Evolutionary conservation across 148 eudicot genomes (phyloP), one percentile per base, ranked within the genome.

Genomic region (Rhododendron kiyosumense): DNA sequence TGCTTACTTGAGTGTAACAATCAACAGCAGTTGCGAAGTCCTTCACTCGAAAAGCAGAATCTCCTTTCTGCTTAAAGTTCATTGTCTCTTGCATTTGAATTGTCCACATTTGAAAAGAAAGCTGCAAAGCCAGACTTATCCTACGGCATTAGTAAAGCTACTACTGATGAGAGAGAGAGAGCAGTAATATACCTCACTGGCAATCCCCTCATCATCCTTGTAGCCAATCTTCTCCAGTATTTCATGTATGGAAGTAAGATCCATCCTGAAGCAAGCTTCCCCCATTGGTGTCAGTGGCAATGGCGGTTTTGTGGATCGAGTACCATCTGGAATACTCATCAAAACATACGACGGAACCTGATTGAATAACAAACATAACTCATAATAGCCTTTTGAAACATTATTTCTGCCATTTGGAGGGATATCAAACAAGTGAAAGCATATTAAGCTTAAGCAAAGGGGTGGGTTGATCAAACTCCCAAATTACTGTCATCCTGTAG

Each of bases 31-130:
- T 88, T 14, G 88, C 48, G 38, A 93, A 94, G 82, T 93, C 93
- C 89, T 94, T 93, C 86, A 88, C 92, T 86, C 95, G 90, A 78
- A 94, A 94, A 41, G 95, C 93, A 54, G 89, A 86, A 83, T 94
- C 96, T 26, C 96, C 96, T 85, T 89, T 92, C 91, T 93, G 92
- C 93, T 93, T 94, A 20, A 90, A 93, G 79, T 91, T 91, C 82
- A 94, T 83, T 22, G 94, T 90, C 61, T 93, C 95, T 87, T 93
- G 94, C 94, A 94, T 93, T 86, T 94, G 95, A 81, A 88, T 88
- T 38, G 95, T 94, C 96, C 96, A 92, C 94, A 93, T 83, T 87
- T 94, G 95, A 80, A 94, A 94, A 43, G 96, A 94, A 77, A 94
- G 95, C 96, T 94, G 91, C 92, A 87, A 61, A 81, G 32, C 82